Base-by-base conservation (phyloP, 371 early-diverging fungal species). In the Mortierella sp. region DNA sequence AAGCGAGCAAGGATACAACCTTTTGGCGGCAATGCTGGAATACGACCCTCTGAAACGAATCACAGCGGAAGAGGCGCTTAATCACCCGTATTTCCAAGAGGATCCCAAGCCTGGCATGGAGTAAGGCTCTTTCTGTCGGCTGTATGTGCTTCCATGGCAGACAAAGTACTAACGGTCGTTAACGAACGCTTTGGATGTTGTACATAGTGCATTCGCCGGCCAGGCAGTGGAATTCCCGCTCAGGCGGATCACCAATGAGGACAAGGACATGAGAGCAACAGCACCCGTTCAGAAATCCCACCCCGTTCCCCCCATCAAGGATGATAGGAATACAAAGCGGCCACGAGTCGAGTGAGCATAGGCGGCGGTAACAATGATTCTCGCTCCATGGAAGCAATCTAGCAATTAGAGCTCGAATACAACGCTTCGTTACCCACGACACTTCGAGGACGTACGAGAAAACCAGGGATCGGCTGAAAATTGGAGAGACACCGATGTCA, bases 31-130 rank as follows among this genome's bases (percentile, higher is more conserved):
- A 2, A 83, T 97, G 85, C 83, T 99, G 14, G 94, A 94, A 54
- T 99, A 97, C 64, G 95, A 98, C 77, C 99, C 99, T 10, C 82
- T 85, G 54, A 89, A 89, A 47, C 79, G 99, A 22, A 93, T 97
- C 37, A 87, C 94, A 12, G 98, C 98, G 0, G 90, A 92, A 39
- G 90, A 94, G 48, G 95, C 97, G 4, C 79, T 99, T 28, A 83
- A 84, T 19, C 95, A 97, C 71, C 87, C 92, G 21, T 98, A 96
- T 65, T 99, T 99, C 63, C 79, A 83, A 56, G 95, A 95, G 57
- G 95, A 95, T n/a, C 96, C 97, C 3, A 82, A 81, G 46, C 95
- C 96, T 2, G 74, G 84, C 12, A 80, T 86, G 80, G 88, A 89
- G 93, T 93, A 86, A 78, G 86, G 67, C 27, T 39, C 16, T 45